Evolutionary conservation across 1,284 basidiomycete genomes (phyloP).

Genomic region (Sparassis latifolia): DNA sequence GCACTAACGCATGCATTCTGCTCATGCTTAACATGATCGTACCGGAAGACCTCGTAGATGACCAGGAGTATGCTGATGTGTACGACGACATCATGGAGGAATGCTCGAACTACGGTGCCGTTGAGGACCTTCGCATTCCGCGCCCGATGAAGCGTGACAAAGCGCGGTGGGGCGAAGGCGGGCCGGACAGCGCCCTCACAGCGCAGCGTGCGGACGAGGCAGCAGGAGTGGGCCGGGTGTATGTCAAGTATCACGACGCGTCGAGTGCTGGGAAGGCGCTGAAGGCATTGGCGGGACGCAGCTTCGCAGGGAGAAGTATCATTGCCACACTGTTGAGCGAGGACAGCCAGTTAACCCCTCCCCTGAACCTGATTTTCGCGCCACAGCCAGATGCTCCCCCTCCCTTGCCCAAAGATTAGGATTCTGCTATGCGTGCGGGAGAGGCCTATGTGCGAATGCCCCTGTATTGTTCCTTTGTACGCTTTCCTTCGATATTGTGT

Average conservation of each 20-base stretch:
- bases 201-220: conserved; percentile 74
- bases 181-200: conserved; percentile 57
- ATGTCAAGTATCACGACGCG: conserved; percentile 74
- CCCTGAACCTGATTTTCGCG: conserved; percentile 72
- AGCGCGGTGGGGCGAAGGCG: conserved; percentile 70
- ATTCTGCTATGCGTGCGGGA: not conserved
- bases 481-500: too few species aligned
- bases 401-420: conserved; percentile 47
- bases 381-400: conserved; percentile 77
- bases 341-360: conserved; percentile 76
- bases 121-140: conserved; percentile 86
- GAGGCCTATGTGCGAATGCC: too few species aligned
- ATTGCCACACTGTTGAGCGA: conserved; percentile 75
- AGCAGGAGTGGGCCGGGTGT: conserved; percentile 88
- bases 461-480: too few species aligned
- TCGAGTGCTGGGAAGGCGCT: conserved; percentile 65
- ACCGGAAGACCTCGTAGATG: conserved; percentile 85
- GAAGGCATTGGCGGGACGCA: conserved; percentile 82
- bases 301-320: conserved; percentile 89
- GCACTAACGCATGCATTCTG: conserved; percentile 71
- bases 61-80: conserved; percentile 91
- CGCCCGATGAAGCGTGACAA: conserved; percentile 83
- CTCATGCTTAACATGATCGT: conserved; percentile 99
- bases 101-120: conserved; percentile 74
- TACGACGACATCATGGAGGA: conserved; percentile 95